Conservation (phyloP, 768 basidiomycete genomes). For the Mycena galopus region DNA sequence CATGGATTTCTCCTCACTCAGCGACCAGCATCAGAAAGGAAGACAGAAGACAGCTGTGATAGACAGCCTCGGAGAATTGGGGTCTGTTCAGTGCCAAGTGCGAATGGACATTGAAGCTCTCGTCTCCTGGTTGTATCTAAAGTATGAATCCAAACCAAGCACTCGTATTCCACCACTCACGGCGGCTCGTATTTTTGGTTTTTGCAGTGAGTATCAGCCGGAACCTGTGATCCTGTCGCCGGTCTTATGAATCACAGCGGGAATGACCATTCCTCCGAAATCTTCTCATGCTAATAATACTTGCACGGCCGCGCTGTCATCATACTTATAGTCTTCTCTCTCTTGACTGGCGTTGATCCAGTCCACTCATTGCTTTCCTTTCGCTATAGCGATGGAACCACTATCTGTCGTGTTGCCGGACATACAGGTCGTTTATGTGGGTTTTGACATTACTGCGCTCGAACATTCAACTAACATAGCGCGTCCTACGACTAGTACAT, state of each 20-base stretch:
- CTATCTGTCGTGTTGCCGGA: neutral
- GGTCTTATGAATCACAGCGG: neutral
- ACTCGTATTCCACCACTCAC: neutral
- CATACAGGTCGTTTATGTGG: neutral
- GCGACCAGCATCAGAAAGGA: neutral
- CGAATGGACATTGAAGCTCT: no score
- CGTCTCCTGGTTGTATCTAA: neutral
- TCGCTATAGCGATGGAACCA: neutral
- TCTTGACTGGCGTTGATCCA: neutral
- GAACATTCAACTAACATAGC: no score
- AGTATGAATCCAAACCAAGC: neutral
- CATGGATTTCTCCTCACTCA: neutral
- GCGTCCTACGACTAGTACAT: neutral
- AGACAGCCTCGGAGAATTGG: neutral
- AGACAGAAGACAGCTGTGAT: neutral
- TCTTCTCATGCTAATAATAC: neutral
- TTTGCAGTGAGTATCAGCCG: neutral
- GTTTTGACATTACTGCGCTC: neutral
- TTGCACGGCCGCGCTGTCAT: neutral
- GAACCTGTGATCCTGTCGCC: neutral
- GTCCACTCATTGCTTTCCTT: neutral
- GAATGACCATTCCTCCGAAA: neutral
- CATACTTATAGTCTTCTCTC: neutral
- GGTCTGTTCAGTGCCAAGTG: neutral
- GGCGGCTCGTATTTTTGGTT: neutral